These are phyloP conservation scores for Tulasnella sp. DNA, from an alignment of 768 basidiomycete species.

Conservation along the genomic window DNA sequence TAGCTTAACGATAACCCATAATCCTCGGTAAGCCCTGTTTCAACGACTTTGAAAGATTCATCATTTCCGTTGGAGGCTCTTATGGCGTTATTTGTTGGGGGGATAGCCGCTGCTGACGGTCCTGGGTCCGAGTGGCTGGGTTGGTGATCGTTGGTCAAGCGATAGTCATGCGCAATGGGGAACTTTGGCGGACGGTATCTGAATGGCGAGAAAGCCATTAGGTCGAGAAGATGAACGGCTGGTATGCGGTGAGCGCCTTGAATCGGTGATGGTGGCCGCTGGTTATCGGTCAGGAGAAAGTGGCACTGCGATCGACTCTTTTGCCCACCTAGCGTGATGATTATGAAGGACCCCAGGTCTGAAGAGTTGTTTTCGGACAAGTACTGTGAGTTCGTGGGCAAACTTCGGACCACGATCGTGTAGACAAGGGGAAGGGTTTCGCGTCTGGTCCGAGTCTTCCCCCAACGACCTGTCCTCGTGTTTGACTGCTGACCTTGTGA, in stretches of 20 bases:
- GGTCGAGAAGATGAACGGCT: not conserved
- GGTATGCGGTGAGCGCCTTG: constrained; percentile 5
- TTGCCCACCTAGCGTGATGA: not conserved
- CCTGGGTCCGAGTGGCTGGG: not conserved
- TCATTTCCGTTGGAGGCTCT: not conserved
- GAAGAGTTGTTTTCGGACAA: not conserved
- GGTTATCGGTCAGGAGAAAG: not conserved
- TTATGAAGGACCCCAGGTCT: not conserved
- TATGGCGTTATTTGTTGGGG: not conserved
- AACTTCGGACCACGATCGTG: not conserved
- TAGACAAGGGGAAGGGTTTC: too few species aligned
- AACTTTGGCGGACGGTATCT: constrained; percentile 15
- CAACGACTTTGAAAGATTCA: too few species aligned
- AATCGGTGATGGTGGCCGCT: not conserved
- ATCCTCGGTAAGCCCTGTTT: too few species aligned
- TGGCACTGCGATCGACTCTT: not conserved
- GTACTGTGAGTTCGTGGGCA: too few species aligned
- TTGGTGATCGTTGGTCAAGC: not conserved
- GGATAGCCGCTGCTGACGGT: not conserved
- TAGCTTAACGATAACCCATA: not conserved
- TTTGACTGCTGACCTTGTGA: too few species aligned
- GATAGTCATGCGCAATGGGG: not conserved
- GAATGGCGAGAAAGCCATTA: not conserved
- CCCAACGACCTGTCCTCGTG: too few species aligned
- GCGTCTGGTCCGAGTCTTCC: too few species aligned